Conservation (phyloP, 2,329 filamentous ascomycete species). For the Orbilia oligospora region DNA sequence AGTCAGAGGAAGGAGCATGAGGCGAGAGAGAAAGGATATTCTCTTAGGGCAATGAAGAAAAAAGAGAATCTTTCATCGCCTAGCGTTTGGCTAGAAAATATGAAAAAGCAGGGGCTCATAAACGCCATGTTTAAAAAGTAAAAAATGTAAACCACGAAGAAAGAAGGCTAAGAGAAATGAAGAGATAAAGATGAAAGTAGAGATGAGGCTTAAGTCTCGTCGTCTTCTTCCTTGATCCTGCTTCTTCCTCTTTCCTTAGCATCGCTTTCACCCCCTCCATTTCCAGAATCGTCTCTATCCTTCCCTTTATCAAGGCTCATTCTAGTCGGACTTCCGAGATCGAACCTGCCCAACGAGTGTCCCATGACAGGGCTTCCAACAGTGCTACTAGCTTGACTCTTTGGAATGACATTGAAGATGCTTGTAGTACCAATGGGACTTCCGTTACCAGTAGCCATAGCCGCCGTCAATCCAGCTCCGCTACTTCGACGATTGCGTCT, state of each 20-base stretch:
- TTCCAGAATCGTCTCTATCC: slow-evolving; percentile 38
- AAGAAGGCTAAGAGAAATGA: background rate
- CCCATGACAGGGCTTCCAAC: slow-evolving; percentile 51
- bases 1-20: background rate
- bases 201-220: slow-evolving; percentile 12
- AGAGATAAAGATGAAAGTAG: background rate
- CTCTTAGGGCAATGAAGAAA: background rate
- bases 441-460: slow-evolving; percentile 26
- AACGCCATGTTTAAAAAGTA: slow-evolving; percentile 23
- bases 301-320: slow-evolving; percentile 53
- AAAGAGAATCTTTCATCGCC: slow-evolving; percentile 3
- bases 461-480: slow-evolving; percentile 21
- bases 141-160: background rate
- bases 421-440: slow-evolving; percentile 45
- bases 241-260: slow-evolving; percentile 23
- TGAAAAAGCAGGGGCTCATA: slow-evolving; percentile 17
- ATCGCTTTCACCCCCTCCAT: slow-evolving; percentile 2
- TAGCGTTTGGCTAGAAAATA: background rate
- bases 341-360: slow-evolving; percentile 36
- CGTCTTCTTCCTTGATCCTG: slow-evolving; percentile 40
- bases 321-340: slow-evolving; percentile 50
- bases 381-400: slow-evolving; percentile 56
- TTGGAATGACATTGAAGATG: slow-evolving; percentile 59
- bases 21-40: background rate
- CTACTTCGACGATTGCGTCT: slow-evolving; percentile 52